Evolutionary conservation across 108 stramenopile species (phyloP).

Genomic region (Cyclostephanos tholiformis): DNA sequence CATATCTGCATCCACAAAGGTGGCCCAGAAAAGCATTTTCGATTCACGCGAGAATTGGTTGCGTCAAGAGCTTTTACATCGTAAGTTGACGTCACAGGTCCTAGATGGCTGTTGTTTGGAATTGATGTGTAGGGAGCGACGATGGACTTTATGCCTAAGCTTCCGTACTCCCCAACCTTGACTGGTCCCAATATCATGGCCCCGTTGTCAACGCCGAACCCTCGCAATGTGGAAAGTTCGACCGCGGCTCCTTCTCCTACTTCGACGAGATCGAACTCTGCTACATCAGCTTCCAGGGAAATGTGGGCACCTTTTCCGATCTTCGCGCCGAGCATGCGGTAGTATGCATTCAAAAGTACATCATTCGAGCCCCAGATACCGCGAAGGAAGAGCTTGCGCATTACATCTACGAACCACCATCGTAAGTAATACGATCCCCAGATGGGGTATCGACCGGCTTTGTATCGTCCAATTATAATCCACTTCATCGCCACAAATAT

Average conservation of each 20-base stretch:
- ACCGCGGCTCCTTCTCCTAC: constrained; percentile 56
- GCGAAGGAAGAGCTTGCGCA: neutral
- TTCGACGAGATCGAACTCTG: constrained; percentile 62
- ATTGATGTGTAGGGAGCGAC: constrained; percentile 60
- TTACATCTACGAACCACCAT: constrained; percentile 66
- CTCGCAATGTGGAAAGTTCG: constrained; percentile 59
- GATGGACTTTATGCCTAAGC: constrained; percentile 59
- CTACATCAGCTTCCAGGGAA: constrained; percentile 54
- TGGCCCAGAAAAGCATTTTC: constrained; percentile 52
- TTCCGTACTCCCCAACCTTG: constrained; percentile 46
- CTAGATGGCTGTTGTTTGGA: constrained; percentile 44
- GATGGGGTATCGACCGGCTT: constrained; percentile 52
- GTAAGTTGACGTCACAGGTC: constrained; percentile 56
- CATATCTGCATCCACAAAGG: constrained; percentile 24
- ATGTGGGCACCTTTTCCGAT: constrained; percentile 57
- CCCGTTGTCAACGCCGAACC: constrained; percentile 68
- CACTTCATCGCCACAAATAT: constrained; percentile 60
- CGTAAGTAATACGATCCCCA: constrained; percentile 64
- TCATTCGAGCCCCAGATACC: neutral
- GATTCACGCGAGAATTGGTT: constrained; percentile 33
- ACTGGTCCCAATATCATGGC: constrained; percentile 60
- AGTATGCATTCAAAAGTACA: constrained; percentile 11
- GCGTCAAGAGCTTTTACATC: constrained; percentile 14
- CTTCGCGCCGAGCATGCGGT: constrained; percentile 63
- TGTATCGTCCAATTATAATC: constrained; percentile 62